These are phyloP conservation scores for Zygosaccharomyces sapae DNA, from an alignment of 1,139 yeast species.

Conservation along the genomic window DNA sequence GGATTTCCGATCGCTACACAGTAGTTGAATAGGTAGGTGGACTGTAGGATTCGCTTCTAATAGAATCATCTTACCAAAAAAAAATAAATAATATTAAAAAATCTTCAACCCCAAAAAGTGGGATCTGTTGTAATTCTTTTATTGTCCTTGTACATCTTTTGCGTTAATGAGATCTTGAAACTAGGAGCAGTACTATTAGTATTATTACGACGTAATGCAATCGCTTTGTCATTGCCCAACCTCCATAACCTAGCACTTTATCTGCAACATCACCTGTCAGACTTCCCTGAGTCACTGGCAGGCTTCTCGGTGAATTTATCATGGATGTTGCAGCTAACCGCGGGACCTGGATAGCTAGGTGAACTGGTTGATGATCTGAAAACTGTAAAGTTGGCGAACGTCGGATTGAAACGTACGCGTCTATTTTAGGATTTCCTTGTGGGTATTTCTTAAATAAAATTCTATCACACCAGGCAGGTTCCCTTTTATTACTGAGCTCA, in stretches of 20 bases:
- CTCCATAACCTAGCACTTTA: constrained; percentile 19
- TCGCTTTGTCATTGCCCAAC: constrained; percentile 17
- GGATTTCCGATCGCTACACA: neutral
- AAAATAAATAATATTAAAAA: neutral
- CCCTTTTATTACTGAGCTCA: constrained; percentile 51
- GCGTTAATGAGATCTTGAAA: neutral
- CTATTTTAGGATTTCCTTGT: constrained; percentile 10
- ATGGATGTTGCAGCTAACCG: constrained; percentile 4
- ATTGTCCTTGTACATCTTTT: neutral
- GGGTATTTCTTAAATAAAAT: constrained; percentile 54
- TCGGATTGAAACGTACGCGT: constrained; percentile 27
- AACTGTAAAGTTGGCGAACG: constrained; percentile 24
- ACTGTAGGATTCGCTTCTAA: neutral
- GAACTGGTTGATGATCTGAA: constrained; percentile 40
- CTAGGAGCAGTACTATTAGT: neutral
- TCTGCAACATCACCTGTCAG: constrained; percentile 14
- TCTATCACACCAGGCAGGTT: constrained; percentile 90
- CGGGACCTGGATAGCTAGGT: constrained; percentile 25
- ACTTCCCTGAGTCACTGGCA: constrained; percentile 3
- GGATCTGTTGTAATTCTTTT: no score
- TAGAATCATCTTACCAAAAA: neutral
- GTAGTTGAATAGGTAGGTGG: neutral
- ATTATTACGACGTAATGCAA: constrained; percentile 14
- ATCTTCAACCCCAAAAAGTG: neutral
- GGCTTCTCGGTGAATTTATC: constrained; percentile 3